These are phyloP conservation scores for Balansia obtecta DNA, from an alignment of 2,329 filamentous ascomycete genomes.

Conservation along the genomic window DNA sequence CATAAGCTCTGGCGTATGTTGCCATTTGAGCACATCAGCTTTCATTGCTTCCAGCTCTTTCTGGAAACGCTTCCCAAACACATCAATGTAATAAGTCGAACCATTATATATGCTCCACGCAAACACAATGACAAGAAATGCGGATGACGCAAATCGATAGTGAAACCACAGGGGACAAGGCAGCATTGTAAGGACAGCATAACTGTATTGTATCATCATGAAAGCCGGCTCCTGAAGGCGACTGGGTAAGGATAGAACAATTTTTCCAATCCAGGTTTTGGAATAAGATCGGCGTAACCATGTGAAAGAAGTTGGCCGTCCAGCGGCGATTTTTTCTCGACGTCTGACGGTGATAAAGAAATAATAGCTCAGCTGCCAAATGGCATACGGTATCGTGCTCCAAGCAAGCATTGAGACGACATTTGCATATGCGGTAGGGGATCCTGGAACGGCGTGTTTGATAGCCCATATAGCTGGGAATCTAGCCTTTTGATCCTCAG, in stretches of 20 bases:
- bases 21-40: slow-evolving; percentile 82
- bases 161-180: slow-evolving; percentile 94
- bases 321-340: slow-evolving; percentile 91
- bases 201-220: slow-evolving; percentile 90
- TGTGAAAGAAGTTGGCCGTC: slow-evolving; percentile 90
- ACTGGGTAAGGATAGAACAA: slow-evolving; percentile 68
- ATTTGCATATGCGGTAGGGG: slow-evolving; percentile 64
- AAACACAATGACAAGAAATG: slow-evolving; percentile 74
- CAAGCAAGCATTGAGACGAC: slow-evolving; percentile 80
- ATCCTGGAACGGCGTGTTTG: slow-evolving; percentile 54
- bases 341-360: slow-evolving; percentile 90
- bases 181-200: slow-evolving; percentile 85
- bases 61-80: slow-evolving; percentile 93
- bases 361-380: slow-evolving; percentile 92
- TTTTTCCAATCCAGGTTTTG: slow-evolving; percentile 74
- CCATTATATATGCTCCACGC: slow-evolving; percentile 94
- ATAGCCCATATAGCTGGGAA: slow-evolving; percentile 84
- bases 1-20: slow-evolving; percentile 43
- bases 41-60: slow-evolving; percentile 87
- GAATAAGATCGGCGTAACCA: slow-evolving; percentile 90
- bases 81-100: slow-evolving; percentile 94
- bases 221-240: slow-evolving; percentile 76
- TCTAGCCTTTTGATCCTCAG: slow-evolving; percentile 49
- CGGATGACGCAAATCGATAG: slow-evolving; percentile 65
- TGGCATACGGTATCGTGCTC: slow-evolving; percentile 82